A percentile compares a stretch with the other conserved stretches of the same genome.
phyloP scores from a whole-genome alignment of 805 yeast genomes.

The Vanderwaltozyma tropicalis region DNA sequence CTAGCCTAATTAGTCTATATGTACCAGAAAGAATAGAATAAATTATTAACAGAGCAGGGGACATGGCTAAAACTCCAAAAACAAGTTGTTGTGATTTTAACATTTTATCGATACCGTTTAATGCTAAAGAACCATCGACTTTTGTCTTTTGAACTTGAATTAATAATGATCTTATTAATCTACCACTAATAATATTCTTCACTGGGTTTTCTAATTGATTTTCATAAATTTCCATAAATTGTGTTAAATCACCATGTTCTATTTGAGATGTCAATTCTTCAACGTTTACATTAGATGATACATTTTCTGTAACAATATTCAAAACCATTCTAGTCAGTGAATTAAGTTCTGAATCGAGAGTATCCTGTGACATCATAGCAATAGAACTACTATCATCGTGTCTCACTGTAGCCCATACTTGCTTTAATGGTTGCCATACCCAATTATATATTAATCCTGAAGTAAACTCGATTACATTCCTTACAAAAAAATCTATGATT shows the following conservation, averaged over 20 bases:
- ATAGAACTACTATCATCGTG: conserved; percentile 69
- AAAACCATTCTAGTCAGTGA: conserved; percentile 83
- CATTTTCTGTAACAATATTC: conserved; percentile 32
- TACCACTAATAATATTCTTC: conserved; percentile 50
- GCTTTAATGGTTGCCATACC: conserved; percentile 66
- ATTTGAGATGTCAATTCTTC: conserved; percentile 34
- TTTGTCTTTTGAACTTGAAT: conserved; percentile 94
- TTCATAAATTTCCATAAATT: conserved; percentile 75
- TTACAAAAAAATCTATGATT: conserved; percentile 45
- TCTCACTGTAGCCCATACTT: conserved; percentile 68
- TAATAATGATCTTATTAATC: conserved; percentile 61
- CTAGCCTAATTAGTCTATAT: conserved; percentile 19
- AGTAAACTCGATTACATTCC: conserved; percentile 52
- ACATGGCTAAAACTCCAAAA: conserved; percentile 83
- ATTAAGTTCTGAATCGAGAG: conserved; percentile 65
- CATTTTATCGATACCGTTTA: conserved; percentile 81
- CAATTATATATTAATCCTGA: conserved; percentile 68
- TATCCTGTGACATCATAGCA: conserved; percentile 69
- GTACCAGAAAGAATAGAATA: conserved; percentile 35
- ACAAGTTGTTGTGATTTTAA: conserved; percentile 86
- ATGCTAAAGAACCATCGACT: conserved; percentile 87
- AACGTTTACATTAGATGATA: conserved; percentile 11
- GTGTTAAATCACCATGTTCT: conserved; percentile 65
- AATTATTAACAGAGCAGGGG: conserved; percentile 60
- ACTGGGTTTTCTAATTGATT: conserved; percentile 61